phyloP scores from a whole-genome alignment of 2,329 filamentous ascomycete genomes.

The Colletotrichum horii region DNA sequence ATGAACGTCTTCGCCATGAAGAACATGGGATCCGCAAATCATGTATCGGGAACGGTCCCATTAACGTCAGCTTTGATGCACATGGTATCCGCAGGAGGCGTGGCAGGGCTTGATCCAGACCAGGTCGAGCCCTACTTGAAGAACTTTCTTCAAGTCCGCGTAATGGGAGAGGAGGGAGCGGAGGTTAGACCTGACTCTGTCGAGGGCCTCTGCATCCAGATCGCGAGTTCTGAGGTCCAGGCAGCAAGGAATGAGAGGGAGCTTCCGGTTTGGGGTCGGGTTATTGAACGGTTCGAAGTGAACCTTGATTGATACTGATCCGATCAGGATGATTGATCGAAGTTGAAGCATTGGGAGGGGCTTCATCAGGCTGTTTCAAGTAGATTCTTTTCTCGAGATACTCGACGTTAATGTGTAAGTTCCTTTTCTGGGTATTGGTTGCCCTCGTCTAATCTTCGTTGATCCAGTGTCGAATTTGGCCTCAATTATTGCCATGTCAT shows the following conservation, averaged over 20 bases:
- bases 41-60: conserved; percentile 55
- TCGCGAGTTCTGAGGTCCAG: conserved; percentile 42
- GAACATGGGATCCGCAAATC: conserved; percentile 33
- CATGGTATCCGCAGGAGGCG: conserved; percentile 38
- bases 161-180: conserved; percentile 33
- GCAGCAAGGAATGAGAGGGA: conserved; percentile 35
- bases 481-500: not conserved
- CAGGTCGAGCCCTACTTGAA: conserved; percentile 47
- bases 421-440: not conserved
- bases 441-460: not conserved
- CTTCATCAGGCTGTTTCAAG: not conserved
- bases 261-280: conserved; percentile 42
- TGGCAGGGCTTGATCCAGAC: conserved; percentile 41
- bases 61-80: conserved; percentile 54
- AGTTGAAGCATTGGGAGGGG: not conserved
- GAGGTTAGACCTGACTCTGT: conserved; percentile 31
- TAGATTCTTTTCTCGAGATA: not conserved
- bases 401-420: not conserved
- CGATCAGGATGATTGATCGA: not conserved
- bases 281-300: conserved; percentile 23
- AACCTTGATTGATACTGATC: not conserved
- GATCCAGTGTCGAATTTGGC: not conserved
- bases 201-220: conserved; percentile 36
- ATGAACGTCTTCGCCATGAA: conserved; percentile 60
- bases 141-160: conserved; percentile 37